phyloP scores from a whole-genome alignment of 768 basidiomycete genomes.

The Termitomyces sp. region DNA sequence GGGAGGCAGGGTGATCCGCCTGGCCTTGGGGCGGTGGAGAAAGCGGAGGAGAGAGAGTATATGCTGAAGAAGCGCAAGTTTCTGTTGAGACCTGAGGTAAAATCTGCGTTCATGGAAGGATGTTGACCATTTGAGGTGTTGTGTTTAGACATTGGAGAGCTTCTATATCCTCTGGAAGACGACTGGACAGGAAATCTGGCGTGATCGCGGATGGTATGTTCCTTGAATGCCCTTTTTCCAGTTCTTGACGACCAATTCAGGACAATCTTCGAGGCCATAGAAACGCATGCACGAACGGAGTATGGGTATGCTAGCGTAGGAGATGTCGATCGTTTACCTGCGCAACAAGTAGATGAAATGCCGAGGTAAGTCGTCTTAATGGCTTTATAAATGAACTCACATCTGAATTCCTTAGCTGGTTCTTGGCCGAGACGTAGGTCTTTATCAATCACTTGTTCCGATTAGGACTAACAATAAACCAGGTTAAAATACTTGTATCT shows the following conservation, averaged over 20 bases:
- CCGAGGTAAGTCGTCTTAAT: slow-evolving; percentile 37
- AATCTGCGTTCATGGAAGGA: slow-evolving; percentile 7
- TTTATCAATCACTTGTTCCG: neutral
- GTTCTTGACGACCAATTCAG: slow-evolving; percentile 11
- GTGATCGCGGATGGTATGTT: slow-evolving; percentile 46
- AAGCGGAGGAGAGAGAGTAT: slow-evolving; percentile 35
- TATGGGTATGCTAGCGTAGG: slow-evolving; percentile 42
- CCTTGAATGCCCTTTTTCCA: neutral
- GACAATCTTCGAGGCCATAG: slow-evolving; percentile 42
- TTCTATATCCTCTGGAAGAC: slow-evolving; percentile 51
- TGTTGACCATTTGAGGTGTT: neutral
- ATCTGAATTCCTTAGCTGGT: slow-evolving; percentile 25
- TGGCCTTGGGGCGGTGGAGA: slow-evolving; percentile 23
- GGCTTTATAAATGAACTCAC: neutral
- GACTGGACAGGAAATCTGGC: slow-evolving; percentile 45
- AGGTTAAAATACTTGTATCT: slow-evolving; percentile 70
- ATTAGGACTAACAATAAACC: neutral
- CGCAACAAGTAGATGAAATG: slow-evolving; percentile 38
- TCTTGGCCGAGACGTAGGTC: slow-evolving; percentile 40
- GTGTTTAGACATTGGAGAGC: slow-evolving; percentile 43
- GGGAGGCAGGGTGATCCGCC: slow-evolving; percentile 31
- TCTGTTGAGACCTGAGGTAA: slow-evolving; percentile 47
- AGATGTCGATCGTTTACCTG: slow-evolving; percentile 29
- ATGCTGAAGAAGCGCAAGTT: slow-evolving; percentile 24
- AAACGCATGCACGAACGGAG: slow-evolving; percentile 37